Evolutionary conservation across 1,284 basidiomycete genomes (phyloP).

Genomic region (Austroboletus niveus): DNA sequence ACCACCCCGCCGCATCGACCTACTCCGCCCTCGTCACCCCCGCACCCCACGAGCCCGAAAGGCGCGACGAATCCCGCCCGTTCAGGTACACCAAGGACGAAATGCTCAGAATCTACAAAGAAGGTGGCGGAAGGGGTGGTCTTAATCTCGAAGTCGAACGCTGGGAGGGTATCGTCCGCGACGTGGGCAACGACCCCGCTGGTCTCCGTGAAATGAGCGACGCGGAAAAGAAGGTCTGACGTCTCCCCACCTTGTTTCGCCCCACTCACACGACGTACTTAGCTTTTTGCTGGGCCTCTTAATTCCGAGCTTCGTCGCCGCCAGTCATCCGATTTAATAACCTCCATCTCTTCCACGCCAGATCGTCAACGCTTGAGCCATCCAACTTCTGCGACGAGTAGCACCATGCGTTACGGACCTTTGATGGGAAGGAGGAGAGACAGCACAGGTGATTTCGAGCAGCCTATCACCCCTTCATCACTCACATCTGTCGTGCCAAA

Average conservation of each 20-base stretch:
- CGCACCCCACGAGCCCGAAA: slow-evolving; percentile 49
- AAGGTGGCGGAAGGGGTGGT: slow-evolving; percentile 68
- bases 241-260: slow-evolving; percentile 6
- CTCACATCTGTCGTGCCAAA: slow-evolving; percentile 24
- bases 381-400: slow-evolving; percentile 45
- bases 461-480: neutral
- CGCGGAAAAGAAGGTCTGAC: slow-evolving; percentile 81
- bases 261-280: slow-evolving; percentile 30
- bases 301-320: slow-evolving; percentile 81
- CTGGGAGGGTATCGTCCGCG: slow-evolving; percentile 83
- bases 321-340: slow-evolving; percentile 69
- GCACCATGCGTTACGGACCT: slow-evolving; percentile 62
- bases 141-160: slow-evolving; percentile 83
- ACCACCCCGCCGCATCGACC: slow-evolving; percentile 57
- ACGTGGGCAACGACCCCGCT: slow-evolving; percentile 70
- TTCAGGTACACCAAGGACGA: slow-evolving; percentile 88
- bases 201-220: slow-evolving; percentile 77
- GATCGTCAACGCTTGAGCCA: slow-evolving; percentile 61
- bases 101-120: slow-evolving; percentile 80
- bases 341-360: slow-evolving; percentile 50
- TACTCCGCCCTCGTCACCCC: slow-evolving; percentile 79
- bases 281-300: slow-evolving; percentile 73
- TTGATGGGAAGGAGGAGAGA: slow-evolving; percentile 62
- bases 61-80: slow-evolving; percentile 64
- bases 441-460: slow-evolving; percentile 51